Conservation (phyloP, 2,329 filamentous ascomycete species). For the Diaporthe ampelina region DNA sequence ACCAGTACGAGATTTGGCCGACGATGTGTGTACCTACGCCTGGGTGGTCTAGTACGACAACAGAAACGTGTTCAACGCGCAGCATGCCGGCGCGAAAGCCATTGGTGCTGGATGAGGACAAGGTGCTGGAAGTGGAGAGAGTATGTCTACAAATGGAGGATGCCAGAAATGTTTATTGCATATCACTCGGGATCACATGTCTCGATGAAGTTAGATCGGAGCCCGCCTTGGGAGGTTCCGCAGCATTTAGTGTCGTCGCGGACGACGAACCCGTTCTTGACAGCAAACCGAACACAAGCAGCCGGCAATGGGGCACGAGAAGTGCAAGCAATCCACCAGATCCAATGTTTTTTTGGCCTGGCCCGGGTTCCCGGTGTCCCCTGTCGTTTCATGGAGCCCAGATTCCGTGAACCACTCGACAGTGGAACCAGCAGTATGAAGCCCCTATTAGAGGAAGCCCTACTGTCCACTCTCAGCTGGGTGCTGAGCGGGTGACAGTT, state of each 20-base stretch:
- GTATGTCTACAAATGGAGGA: neutral
- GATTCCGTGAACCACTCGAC: conserved; percentile 33
- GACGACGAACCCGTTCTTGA: conserved; percentile 32
- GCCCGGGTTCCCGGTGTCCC: conserved; percentile 28
- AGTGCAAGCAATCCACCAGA: conserved; percentile 39
- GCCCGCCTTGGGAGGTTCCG: conserved; percentile 15
- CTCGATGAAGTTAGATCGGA: conserved; percentile 20
- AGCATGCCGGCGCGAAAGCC: neutral
- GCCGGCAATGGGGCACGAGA: conserved; percentile 34
- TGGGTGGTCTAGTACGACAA: neutral
- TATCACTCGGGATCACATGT: conserved; percentile 22
- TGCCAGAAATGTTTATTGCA: conserved; percentile 1
- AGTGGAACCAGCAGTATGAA: conserved; percentile 33
- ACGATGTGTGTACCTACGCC: neutral
- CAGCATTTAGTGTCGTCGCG: conserved; percentile 13
- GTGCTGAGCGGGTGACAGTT: conserved; percentile 2
- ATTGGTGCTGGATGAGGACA: neutral
- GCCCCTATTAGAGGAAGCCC: conserved; percentile 37
- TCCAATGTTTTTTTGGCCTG: conserved; percentile 39
- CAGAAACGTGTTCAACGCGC: neutral
- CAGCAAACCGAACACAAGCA: conserved; percentile 37
- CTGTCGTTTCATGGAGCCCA: conserved; percentile 38
- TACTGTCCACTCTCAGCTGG: conserved; percentile 24
- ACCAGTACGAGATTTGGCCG: conserved; percentile 18
- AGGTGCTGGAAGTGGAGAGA: neutral